phyloP scores from a whole-genome alignment of 169 alveolate species.

The Eimeria tenella region DNA sequence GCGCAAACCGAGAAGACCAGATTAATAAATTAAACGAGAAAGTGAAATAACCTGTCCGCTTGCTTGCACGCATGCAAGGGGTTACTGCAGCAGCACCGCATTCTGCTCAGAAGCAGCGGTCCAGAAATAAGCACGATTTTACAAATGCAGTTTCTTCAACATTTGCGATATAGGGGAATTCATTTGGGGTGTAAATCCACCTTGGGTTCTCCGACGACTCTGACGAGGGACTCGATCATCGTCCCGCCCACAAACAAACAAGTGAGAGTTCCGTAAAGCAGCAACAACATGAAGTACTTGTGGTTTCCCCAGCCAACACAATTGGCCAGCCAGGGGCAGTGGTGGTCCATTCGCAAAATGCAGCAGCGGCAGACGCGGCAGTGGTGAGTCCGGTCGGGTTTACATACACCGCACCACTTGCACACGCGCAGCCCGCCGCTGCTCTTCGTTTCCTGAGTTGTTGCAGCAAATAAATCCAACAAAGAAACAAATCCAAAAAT shows the following conservation, averaged over 20 bases:
- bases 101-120: too few species aligned
- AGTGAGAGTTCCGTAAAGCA: conserved; percentile 86
- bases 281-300: conserved; percentile 87
- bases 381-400: conserved; percentile 95
- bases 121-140: neutral
- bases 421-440: conserved; percentile 92
- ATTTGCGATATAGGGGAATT: neutral
- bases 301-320: conserved; percentile 93
- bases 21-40: too few species aligned
- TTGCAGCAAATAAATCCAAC: neutral
- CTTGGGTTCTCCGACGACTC: conserved; percentile 49
- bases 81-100: neutral
- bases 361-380: conserved; percentile 92
- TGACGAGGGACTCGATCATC: conserved; percentile 84
- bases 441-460: conserved; percentile 94
- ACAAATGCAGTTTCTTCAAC: neutral
- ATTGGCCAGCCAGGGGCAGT: conserved; percentile 93
- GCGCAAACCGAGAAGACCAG: neutral
- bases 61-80: neutral
- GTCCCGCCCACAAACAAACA: conserved; percentile 84
- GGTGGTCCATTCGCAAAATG: conserved; percentile 93
- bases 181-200: neutral
- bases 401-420: conserved; percentile 92
- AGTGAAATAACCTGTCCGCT: neutral
- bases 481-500: neutral